Evolutionary conservation across 805 yeast genomes (phyloP).

Genomic region (Candida sithepensis): DNA sequence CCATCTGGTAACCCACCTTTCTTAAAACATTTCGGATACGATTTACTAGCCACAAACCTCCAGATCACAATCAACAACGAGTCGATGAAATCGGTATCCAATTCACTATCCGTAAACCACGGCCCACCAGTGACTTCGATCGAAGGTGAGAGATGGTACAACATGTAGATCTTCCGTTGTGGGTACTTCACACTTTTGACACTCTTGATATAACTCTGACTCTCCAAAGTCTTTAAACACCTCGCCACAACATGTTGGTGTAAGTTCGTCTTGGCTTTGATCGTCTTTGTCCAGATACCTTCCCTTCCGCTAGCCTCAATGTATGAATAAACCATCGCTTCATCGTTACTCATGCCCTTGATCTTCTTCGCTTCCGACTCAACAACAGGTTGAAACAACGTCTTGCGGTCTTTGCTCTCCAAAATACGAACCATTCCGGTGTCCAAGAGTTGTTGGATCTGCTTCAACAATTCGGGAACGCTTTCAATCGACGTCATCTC

Average conservation of each 20-base stretch:
- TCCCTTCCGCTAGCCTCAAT: conserved; percentile 92
- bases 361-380: conserved; percentile 73
- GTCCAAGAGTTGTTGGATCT: conserved; percentile 44
- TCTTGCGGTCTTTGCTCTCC: conserved; percentile 54
- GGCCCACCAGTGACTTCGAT: conserved; percentile 98
- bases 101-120: conserved; percentile 95
- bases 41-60: conserved; percentile 73
- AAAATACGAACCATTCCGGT: conserved; percentile 60
- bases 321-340: conserved; percentile 84
- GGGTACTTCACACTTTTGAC: conserved; percentile 89
- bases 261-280: conserved; percentile 80
- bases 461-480: conserved; percentile 37
- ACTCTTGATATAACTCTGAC: conserved; percentile 78
- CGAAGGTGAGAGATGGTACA: conserved; percentile 88
- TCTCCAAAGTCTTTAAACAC: conserved; percentile 76
- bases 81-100: conserved; percentile 91
- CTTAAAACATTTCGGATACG: conserved; percentile 72
- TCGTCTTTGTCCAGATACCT: conserved; percentile 94
- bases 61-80: conserved; percentile 79
- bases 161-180: conserved; percentile 93
- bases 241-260: conserved; percentile 89
- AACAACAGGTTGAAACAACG: conserved; percentile 74
- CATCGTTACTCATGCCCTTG: conserved; percentile 78
- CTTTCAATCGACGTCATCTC: conserved; percentile 41
- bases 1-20: conserved; percentile 25